Conservation (phyloP, 306 rosid species). For the Canavalia ensiformis region DNA sequence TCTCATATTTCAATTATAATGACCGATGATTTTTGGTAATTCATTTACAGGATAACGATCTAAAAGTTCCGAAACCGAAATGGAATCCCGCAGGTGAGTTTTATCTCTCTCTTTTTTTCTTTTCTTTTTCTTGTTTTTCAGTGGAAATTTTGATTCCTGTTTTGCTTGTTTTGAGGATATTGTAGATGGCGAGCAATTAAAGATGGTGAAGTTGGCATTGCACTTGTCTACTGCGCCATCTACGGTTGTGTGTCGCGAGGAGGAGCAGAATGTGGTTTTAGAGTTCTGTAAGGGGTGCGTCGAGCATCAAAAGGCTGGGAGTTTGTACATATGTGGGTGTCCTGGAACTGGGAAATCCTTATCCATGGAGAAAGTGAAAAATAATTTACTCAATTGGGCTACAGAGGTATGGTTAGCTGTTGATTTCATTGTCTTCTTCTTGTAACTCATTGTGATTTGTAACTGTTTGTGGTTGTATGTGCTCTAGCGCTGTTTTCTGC, state of each 20-base stretch:
- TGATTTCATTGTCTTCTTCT: neutral
- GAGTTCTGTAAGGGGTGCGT: conserved; percentile 76
- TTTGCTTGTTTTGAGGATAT: neutral
- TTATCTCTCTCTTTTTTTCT: neutral
- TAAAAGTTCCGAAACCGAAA: conserved; percentile 44
- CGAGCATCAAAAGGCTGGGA: conserved; percentile 78
- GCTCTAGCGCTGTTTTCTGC: too few relatives aligned
- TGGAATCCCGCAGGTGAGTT: conserved; percentile 80
- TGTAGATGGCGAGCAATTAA: conserved; percentile 70
- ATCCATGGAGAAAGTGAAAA: conserved; percentile 80
- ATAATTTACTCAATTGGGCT: conserved; percentile 68
- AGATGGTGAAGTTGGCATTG: conserved; percentile 74
- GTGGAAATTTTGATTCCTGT: neutral
- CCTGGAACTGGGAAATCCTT: conserved; percentile 92
- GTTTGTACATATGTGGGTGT: conserved; percentile 87
- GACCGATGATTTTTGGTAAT: neutral
- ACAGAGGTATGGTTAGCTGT: conserved; percentile 56
- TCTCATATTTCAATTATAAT: neutral
- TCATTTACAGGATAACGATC: conserved; percentile 55
- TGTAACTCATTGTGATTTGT: neutral
- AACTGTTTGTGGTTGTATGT: too few relatives aligned
- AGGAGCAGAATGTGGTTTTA: conserved; percentile 76
- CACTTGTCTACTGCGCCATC: conserved; percentile 80
- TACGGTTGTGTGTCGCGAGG: conserved; percentile 72
- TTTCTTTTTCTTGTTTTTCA: neutral